Conservation (phyloP, 306 rosid genomes). For the Fragaria iinumae region DNA sequence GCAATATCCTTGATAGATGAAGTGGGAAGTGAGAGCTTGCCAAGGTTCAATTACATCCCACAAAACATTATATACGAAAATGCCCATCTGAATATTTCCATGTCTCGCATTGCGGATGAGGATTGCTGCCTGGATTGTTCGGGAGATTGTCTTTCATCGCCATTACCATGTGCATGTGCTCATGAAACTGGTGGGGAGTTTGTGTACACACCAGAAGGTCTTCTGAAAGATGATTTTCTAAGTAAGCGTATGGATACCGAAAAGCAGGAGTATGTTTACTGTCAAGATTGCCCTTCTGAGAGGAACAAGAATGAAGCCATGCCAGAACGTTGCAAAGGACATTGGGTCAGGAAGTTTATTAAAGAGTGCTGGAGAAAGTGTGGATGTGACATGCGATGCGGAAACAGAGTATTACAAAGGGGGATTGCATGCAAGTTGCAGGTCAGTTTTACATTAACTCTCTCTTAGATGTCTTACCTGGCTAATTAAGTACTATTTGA, state of each 20-base stretch:
- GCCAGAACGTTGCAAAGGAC: conserved; percentile 78
- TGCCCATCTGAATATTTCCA: conserved; percentile 71
- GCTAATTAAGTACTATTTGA: background rate
- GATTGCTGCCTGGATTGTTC: conserved; percentile 70
- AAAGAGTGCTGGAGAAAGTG: conserved; percentile 98
- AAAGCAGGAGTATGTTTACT: conserved; percentile 44
- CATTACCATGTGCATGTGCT: conserved; percentile 88
- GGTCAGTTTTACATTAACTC: conserved; percentile 47
- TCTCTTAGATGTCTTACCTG: background rate
- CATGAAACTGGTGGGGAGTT: conserved; percentile 94
- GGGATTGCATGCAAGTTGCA: conserved; percentile 79
- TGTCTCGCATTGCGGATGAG: conserved; percentile 82
- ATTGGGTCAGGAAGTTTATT: conserved; percentile 64
- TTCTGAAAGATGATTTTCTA: conserved; percentile 67
- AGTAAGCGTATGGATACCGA: conserved; percentile 42
- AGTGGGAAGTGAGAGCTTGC: conserved; percentile 48
- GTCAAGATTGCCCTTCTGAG: conserved; percentile 75
- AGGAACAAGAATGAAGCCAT: conserved; percentile 46
- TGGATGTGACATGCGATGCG: conserved; percentile 85
- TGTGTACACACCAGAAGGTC: conserved; percentile 68
- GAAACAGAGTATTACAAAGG: conserved; percentile 85
- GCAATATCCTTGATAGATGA: conserved; percentile 62
- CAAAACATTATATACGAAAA: conserved; percentile 60
- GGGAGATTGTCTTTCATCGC: conserved; percentile 64
- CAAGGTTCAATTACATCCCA: conserved; percentile 74